Percentiles rank a stretch among this genome's conserved stretches.
These are phyloP conservation scores for Xylariaceae sp. DNA, from an alignment of 2,329 filamentous ascomycete genomes.

Conservation along the genomic window DNA sequence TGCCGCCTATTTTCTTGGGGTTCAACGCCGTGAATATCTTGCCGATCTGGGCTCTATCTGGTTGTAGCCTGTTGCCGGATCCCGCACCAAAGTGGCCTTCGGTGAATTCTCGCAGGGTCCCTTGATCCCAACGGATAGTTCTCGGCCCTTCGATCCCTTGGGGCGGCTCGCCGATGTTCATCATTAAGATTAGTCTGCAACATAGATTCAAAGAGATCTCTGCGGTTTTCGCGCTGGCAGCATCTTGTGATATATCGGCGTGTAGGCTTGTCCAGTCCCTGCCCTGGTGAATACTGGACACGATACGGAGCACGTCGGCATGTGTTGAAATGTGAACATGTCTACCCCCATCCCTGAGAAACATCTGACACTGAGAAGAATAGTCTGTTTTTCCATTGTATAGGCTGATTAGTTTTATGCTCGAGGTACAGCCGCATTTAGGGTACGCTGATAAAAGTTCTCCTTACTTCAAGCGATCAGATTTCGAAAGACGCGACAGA, in stretches of 20 bases:
- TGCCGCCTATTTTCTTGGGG: slow-evolving; percentile 31
- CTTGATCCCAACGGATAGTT: slow-evolving; percentile 7
- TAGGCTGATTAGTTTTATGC: background rate
- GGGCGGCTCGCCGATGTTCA: slow-evolving; percentile 13
- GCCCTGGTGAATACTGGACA: slow-evolving; percentile 5
- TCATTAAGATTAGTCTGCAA: slow-evolving; percentile 13
- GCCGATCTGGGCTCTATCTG: slow-evolving; percentile 16
- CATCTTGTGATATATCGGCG: slow-evolving; percentile 5
- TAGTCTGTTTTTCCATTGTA: slow-evolving; percentile 9
- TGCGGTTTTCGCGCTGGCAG: background rate
- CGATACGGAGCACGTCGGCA: slow-evolving; percentile 11
- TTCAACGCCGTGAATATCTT: slow-evolving; percentile 22
- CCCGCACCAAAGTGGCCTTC: slow-evolving; percentile 5
- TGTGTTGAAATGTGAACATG: slow-evolving; percentile 16
- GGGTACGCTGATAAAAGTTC: background rate
- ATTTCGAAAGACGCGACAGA: background rate
- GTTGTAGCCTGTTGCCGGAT: slow-evolving; percentile 2
- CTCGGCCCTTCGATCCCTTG: slow-evolving; percentile 8
- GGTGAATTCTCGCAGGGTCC: slow-evolving; percentile 9
- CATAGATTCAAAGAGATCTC: slow-evolving; percentile 14
- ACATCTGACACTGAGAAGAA: slow-evolving; percentile 12
- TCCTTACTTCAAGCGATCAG: slow-evolving; percentile 9
- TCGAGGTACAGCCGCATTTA: background rate
- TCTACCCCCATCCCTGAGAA: slow-evolving; percentile 14
- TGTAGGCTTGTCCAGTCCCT: slow-evolving; percentile 4